These are phyloP conservation scores for Amauroascus verrucosus DNA, from an alignment of 2,329 filamentous ascomycete species.

Conservation along the genomic window DNA sequence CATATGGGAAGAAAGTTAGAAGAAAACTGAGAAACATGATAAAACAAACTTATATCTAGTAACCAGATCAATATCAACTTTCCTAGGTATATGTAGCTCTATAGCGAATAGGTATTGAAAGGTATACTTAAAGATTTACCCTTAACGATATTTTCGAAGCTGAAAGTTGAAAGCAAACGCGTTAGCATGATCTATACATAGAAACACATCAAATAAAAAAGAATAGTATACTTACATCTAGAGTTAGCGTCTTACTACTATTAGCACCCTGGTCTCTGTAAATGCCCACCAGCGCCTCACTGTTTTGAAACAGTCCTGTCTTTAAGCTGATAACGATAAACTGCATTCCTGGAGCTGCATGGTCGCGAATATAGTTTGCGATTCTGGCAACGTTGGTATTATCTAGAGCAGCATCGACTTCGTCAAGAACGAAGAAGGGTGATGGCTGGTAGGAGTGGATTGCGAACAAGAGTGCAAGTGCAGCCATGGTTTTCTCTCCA, in stretches of 20 bases:
- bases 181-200: neutral
- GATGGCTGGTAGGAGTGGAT: conserved; percentile 93
- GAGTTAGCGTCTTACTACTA: conserved; percentile 77
- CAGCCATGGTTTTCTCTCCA: conserved; percentile 98
- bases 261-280: conserved; percentile 93
- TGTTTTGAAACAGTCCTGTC: conserved; percentile 89
- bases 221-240: conserved; percentile 65
- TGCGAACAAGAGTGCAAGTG: conserved; percentile 88
- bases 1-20: no score
- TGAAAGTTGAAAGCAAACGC: conserved; percentile 6
- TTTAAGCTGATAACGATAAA: conserved; percentile 98
- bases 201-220: neutral
- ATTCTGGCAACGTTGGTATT: conserved; percentile 95
- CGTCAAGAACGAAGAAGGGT: conserved; percentile 96
- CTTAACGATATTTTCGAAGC: conserved; percentile 19
- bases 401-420: conserved; percentile 96
- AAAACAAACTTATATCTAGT: neutral
- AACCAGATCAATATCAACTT: neutral
- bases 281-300: conserved; percentile 88
- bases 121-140: neutral
- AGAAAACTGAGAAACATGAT: neutral
- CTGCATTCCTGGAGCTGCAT: conserved; percentile 94
- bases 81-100: neutral
- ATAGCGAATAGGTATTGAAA: neutral
- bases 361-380: conserved; percentile 89